These are phyloP conservation scores for Cucurbita ficifolia DNA, from an alignment of 306 rosid species.

Conservation along the genomic window DNA sequence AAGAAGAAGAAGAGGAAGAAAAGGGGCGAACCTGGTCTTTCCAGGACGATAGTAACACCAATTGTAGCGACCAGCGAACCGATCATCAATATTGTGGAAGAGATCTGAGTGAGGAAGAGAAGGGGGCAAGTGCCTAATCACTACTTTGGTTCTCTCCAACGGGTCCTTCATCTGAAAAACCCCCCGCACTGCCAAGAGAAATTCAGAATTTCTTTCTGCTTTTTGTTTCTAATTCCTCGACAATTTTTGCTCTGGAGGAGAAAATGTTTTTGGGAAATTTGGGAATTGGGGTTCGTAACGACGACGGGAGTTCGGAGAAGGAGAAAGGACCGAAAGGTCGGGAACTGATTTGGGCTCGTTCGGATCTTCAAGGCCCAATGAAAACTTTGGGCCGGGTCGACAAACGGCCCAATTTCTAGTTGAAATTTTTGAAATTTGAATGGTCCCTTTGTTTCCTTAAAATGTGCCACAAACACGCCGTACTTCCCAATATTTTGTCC, in stretches of 20 bases:
- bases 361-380: not conserved
- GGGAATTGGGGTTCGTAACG: slow-evolving; percentile 1
- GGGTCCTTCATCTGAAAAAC: slow-evolving; percentile 49
- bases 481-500: no score
- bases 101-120: slow-evolving; percentile 75
- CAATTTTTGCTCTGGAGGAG: not conserved
- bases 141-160: slow-evolving; percentile 56
- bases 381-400: no score
- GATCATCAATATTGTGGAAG: slow-evolving; percentile 49
- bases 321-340: not conserved
- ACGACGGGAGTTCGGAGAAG: not conserved
- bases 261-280: not conserved
- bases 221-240: not conserved
- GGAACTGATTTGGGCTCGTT: not conserved
- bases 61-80: slow-evolving; percentile 51
- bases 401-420: no score
- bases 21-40: slow-evolving; percentile 32
- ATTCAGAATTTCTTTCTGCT: not conserved
- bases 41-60: slow-evolving; percentile 68
- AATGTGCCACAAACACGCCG: no score
- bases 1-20: not conserved
- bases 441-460: no score
- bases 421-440: no score
- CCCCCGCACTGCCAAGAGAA: not conserved
- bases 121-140: slow-evolving; percentile 81